Evolutionary conservation across 495 filamentous ascomycete species (phyloP), one percentile per base, ranked within the genome.

Genomic region (Aspergillus funiculosus): DNA sequence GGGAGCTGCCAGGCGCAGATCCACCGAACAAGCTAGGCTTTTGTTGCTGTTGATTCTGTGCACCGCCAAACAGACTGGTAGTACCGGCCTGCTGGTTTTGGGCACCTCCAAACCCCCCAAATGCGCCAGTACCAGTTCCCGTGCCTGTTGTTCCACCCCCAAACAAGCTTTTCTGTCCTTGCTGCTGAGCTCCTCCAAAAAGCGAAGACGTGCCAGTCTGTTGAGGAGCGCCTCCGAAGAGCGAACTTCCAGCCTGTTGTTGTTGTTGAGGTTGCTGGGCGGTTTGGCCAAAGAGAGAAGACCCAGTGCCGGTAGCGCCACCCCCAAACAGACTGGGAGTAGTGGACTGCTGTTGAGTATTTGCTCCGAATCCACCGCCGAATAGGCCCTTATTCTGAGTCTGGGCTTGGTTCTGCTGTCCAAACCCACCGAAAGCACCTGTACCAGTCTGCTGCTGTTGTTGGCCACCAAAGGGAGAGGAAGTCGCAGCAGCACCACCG

Each of bases 1-100:
- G 55, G 25, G 72, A 67, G 24, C 61, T 62, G 25, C 65, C 68
- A 31, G 54, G 48, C 19, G 47, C 59, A 11, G 56, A 44, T 42
- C 57, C 26, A 14, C 59, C 53, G 46, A 67, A 59, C 19, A 64
- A 41, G 41, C 60, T 57, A 18, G 62, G 62, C 54, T 66, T 66
- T 32, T 63, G 57, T 31, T 63, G 61, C 45, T 69, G 61, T 50
- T 68, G 59, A 37, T 66, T 59, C 34, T 58, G 68, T 18, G 58
- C 41, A 15, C 48, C 51, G 21, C 76, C 77, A 47, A 84, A 84
- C 3, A 82, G 66, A 27, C 74, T 64, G 2, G 66, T 55, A 46
- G 61, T 55, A 5, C 54, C 59, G 11, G 60, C 43, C 42, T 58
- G 51, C 48, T 62, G 58, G 22, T 48, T 52, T 31, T 67, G 64